Percentiles rank a stretch among this genome's conserved stretches.
These are phyloP conservation scores for Auriscalpium orientale DNA, from an alignment of 768 basidiomycete genomes.

Conservation along the genomic window DNA sequence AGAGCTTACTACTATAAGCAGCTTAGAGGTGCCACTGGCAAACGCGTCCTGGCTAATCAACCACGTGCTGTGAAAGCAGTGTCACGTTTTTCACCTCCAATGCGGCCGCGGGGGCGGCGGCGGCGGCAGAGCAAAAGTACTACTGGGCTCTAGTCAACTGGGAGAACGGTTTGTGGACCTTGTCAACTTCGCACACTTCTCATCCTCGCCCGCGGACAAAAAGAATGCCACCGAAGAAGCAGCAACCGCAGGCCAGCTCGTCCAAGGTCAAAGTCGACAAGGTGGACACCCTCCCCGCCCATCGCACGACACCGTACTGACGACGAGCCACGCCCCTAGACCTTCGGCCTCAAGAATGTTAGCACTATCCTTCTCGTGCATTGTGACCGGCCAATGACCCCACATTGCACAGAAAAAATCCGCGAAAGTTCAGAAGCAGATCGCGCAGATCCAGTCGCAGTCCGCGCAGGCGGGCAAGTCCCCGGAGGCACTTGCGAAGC, in stretches of 20 bases:
- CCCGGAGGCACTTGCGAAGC: constrained; percentile 70
- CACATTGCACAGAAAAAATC: constrained; percentile 83
- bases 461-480: constrained; percentile 72
- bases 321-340: constrained; percentile 35
- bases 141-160: too few species aligned
- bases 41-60: too few species aligned
- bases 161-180: too few species aligned
- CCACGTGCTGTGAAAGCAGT: too few species aligned
- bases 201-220: background rate
- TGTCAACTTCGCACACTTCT: too few species aligned
- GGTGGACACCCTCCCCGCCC: constrained; percentile 34
- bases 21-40: too few species aligned
- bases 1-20: too few species aligned
- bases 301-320: constrained; percentile 18
- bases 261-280: constrained; percentile 80
- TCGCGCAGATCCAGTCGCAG: constrained; percentile 75
- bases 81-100: too few species aligned
- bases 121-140: too few species aligned
- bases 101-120: too few species aligned
- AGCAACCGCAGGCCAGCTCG: constrained; percentile 40
- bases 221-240: constrained; percentile 78
- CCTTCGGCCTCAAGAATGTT: constrained; percentile 86
- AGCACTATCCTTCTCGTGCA: constrained; percentile 20
- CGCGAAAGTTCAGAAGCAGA: constrained; percentile 82
- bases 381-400: background rate